phyloP scores from a whole-genome alignment of 306 rosid genomes.

The Dryas drummondii region DNA sequence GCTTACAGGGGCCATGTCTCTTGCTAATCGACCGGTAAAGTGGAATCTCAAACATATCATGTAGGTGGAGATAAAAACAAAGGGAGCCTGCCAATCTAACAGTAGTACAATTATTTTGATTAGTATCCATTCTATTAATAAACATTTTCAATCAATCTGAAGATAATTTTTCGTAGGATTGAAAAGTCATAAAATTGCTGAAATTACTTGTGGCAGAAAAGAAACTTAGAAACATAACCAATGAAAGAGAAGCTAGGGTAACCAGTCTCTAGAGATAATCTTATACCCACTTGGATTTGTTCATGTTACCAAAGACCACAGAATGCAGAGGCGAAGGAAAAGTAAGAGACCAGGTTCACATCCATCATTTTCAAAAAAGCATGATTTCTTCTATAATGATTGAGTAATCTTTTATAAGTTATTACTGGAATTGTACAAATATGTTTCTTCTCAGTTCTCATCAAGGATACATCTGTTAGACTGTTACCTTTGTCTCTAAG shows the following conservation, averaged over 20 bases:
- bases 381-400: not conserved
- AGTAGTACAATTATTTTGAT: conserved; percentile 24
- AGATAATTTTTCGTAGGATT: not conserved
- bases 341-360: not conserved
- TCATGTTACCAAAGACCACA: not conserved
- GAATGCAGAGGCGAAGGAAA: not conserved
- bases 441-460: not conserved
- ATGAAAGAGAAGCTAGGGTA: not conserved
- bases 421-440: not conserved
- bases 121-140: not conserved
- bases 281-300: not conserved
- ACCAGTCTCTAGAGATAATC: not conserved
- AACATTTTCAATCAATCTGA: conserved; percentile 12
- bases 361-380: not conserved
- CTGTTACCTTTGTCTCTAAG: conserved; percentile 25
- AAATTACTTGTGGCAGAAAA: not conserved
- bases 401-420: not conserved
- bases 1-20: not conserved
- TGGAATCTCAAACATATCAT: conserved; percentile 22
- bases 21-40: conserved; percentile 20
- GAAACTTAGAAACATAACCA: not conserved
- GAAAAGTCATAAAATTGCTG: not conserved
- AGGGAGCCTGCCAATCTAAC: conserved; percentile 25
- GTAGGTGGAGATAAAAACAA: conserved; percentile 22
- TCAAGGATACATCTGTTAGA: conserved; percentile 6